A percentile compares a stretch with the other conserved stretches of the same genome.
These are phyloP conservation scores for Parmelia sp. DNA, from an alignment of 495 filamentous ascomycete species.

Conservation along the genomic window DNA sequence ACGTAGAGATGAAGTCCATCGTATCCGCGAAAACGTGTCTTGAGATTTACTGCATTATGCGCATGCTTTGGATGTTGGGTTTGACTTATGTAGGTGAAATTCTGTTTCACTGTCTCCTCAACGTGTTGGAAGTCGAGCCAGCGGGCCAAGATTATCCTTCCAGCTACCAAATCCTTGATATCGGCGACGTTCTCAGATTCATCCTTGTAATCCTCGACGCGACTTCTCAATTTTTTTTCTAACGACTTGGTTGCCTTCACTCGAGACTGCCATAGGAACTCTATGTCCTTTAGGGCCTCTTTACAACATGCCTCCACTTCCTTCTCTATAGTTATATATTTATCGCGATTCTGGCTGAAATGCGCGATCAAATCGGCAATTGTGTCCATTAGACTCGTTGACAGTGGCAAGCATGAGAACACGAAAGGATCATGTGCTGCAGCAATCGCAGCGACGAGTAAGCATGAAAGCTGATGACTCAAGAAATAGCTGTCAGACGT, in stretches of 20 bases:
- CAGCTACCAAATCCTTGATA: slow-evolving; percentile 3
- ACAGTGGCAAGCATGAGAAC: not conserved
- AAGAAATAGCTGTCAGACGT: not conserved
- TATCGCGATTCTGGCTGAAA: not conserved
- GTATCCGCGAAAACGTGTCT: too few relatives aligned
- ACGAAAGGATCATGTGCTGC: not conserved
- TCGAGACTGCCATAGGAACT: slow-evolving; percentile 7
- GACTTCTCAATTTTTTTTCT: slow-evolving; percentile 6
- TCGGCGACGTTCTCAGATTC: slow-evolving; percentile 2
- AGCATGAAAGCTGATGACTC: not conserved
- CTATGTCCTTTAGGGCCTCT: not conserved
- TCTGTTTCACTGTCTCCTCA: too few relatives aligned
- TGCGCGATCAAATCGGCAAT: not conserved
- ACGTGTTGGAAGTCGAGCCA: too few relatives aligned
- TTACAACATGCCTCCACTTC: not conserved
- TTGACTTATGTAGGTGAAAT: too few relatives aligned
- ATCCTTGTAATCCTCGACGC: not conserved
- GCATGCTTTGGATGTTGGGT: too few relatives aligned
- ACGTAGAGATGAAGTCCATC: too few relatives aligned
- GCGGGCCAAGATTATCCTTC: not conserved
- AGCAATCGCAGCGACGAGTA: not conserved
- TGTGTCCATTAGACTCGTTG: not conserved
- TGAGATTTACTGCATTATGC: too few relatives aligned
- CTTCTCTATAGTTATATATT: not conserved
- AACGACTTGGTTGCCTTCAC: slow-evolving; percentile 4